Conservation (phyloP, 148 eudicot species). For the Selenicereus undatus region DNA sequence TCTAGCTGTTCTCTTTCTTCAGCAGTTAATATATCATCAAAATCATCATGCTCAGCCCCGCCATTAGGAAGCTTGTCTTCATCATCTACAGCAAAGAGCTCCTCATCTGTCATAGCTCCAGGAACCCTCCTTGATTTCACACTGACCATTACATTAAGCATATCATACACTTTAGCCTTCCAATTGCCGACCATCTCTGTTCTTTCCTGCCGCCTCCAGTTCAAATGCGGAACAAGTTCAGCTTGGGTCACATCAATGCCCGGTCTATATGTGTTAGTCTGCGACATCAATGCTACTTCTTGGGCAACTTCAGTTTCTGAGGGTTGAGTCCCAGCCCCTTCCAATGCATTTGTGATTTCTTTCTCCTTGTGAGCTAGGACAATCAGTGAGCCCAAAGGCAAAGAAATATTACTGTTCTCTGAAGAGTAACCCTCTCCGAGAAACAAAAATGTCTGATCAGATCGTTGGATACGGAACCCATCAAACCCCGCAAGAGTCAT, state of each 20-base stretch:
- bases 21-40: slow-evolving; percentile 70
- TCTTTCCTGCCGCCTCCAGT: slow-evolving; percentile 93
- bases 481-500: slow-evolving; percentile 97
- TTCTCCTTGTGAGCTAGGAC: slow-evolving; percentile 79
- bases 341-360: slow-evolving; percentile 82
- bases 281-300: slow-evolving; percentile 81
- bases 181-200: slow-evolving; percentile 83
- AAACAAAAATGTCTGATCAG: slow-evolving; percentile 85
- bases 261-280: slow-evolving; percentile 92
- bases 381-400: slow-evolving; percentile 78
- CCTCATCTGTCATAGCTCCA: slow-evolving; percentile 94
- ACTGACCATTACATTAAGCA: slow-evolving; percentile 89
- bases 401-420: slow-evolving; percentile 53
- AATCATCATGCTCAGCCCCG: slow-evolving; percentile 62
- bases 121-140: slow-evolving; percentile 92
- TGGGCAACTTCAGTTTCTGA: slow-evolving; percentile 90
- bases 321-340: slow-evolving; percentile 86
- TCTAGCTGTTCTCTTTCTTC: slow-evolving; percentile 78
- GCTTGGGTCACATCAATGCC: slow-evolving; percentile 96
- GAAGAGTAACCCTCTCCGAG: slow-evolving; percentile 83
- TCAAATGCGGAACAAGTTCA: slow-evolving; percentile 73
- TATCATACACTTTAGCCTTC: slow-evolving; percentile 92
- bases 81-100: slow-evolving; percentile 65
- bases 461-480: slow-evolving; percentile 86
- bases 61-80: slow-evolving; percentile 60